Base-by-base conservation (phyloP, 371 early-diverging fungal species). In the Dinochytrium kinnereticum region DNA sequence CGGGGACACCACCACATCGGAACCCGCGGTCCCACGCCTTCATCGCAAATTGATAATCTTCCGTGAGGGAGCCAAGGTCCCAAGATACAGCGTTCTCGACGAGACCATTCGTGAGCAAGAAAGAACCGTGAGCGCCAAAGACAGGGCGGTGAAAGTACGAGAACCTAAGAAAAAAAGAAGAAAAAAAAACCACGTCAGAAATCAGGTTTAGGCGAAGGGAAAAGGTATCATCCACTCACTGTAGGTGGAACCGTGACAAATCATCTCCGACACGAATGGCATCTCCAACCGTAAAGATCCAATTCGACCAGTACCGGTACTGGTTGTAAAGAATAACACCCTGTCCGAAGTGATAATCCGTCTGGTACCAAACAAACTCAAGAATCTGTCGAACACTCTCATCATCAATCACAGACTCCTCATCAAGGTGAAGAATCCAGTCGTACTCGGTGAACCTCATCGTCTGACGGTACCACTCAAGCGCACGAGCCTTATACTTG, bases 241-340 rank as follows among this genome's bases (percentile, higher is more conserved):
- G 86, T 30, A 86, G 77, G 38, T 84, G 84, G 81, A 86, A 86
- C 33, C 86, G 79, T 7, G 80, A 71, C 72, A 86, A 53, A 65
- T 86, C 86, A 71, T 86, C 86, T 44, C 86, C 86, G 64, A 86
- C 86, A 64, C 86, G 80, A 70, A 86, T 74, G 51, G 86, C 86
- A 68, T 86, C 86, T 26, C 82, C 86, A 44, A 84, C 84, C 2
- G 86, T 84, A 78, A 80, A 86, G 72, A 84, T 66, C 84, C 82
- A 82, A 80, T 86, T 86, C 67, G 30, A 74, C 86, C 86, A 86
- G 74, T 83, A 86, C 67, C 73, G 51, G 81, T 86, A 84, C 64
- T 86, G 84, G 80, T 86, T 86, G 82, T 86, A 86, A 39, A 86
- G 72, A 61, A 86, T 86, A 44, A 84, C 80, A n/a, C 86, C 86